phyloP scores from a whole-genome alignment of 2,329 filamentous ascomycete species.

The Clarireedia paspali region DNA sequence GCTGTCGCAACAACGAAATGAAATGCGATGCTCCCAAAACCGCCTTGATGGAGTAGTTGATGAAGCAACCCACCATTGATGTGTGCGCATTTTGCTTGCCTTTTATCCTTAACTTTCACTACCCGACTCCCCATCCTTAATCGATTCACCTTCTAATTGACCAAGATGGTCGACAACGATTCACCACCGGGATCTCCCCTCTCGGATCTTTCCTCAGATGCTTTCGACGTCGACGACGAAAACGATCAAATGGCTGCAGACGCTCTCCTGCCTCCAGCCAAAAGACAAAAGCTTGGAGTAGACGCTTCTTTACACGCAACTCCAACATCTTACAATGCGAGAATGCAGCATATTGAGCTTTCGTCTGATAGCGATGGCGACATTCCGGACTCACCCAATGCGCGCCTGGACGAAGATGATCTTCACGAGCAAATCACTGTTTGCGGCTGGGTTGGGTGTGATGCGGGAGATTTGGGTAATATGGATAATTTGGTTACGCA shows the following conservation, averaged over 20 bases:
- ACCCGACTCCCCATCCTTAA: not conserved
- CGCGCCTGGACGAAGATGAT: slow-evolving; percentile 65
- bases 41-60: not conserved
- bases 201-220: slow-evolving; percentile 56
- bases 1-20: not conserved
- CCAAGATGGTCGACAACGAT: slow-evolving; percentile 40
- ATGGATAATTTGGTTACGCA: slow-evolving; percentile 79
- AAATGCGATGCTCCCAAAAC: not conserved
- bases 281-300: slow-evolving; percentile 23
- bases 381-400: slow-evolving; percentile 63
- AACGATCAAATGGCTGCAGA: slow-evolving; percentile 41
- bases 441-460: slow-evolving; percentile 72
- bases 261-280: slow-evolving; percentile 28
- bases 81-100: not conserved
- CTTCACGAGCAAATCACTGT: slow-evolving; percentile 68
- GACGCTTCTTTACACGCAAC: slow-evolving; percentile 17
- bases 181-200: slow-evolving; percentile 52
- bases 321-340: slow-evolving; percentile 26
- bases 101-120: not conserved
- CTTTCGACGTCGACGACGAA: slow-evolving; percentile 48
- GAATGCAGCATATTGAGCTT: slow-evolving; percentile 43
- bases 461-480: slow-evolving; percentile 62
- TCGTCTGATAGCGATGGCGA: slow-evolving; percentile 88
- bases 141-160: not conserved
- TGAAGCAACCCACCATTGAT: not conserved